phyloP scores from a whole-genome alignment of 192 early-diverging fungal species.

The Umbelopsis ramanniana region DNA sequence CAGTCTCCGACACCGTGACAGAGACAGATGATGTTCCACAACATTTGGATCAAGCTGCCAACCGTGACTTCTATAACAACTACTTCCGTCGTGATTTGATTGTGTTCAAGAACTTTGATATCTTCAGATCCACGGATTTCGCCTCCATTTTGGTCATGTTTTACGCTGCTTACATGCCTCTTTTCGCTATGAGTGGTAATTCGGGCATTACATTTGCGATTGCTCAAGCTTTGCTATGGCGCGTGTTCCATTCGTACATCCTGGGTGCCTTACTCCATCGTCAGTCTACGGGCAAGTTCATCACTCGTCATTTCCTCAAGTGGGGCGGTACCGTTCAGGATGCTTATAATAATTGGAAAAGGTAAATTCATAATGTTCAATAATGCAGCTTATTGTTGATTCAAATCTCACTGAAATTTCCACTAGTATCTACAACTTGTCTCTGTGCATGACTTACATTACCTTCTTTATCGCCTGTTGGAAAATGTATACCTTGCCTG shows the following conservation, averaged over 20 bases:
- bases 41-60: conserved; percentile 20
- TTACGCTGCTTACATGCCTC: conserved; percentile 75
- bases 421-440: conserved; percentile 85
- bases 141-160: conserved; percentile 74
- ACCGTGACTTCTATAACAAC: conserved; percentile 62
- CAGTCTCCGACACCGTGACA: not conserved
- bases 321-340: conserved; percentile 86
- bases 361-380: conserved; percentile 32
- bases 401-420: not conserved
- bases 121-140: conserved; percentile 84
- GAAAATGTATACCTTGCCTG: conserved; percentile 79
- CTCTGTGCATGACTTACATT: conserved; percentile 89
- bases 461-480: conserved; percentile 84
- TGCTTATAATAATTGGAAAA: conserved; percentile 95
- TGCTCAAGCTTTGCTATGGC: conserved; percentile 85
- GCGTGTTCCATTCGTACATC: conserved; percentile 80
- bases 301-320: conserved; percentile 92
- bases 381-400: not conserved
- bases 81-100: conserved; percentile 87
- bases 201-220: conserved; percentile 51
- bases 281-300: conserved; percentile 83
- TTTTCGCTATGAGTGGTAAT: conserved; percentile 48
- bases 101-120: conserved; percentile 91
- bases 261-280: conserved; percentile 78
- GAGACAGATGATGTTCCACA: conserved; percentile 21